phyloP scores from a whole-genome alignment of 148 eudicot genomes.

The Drosera capensis region DNA sequence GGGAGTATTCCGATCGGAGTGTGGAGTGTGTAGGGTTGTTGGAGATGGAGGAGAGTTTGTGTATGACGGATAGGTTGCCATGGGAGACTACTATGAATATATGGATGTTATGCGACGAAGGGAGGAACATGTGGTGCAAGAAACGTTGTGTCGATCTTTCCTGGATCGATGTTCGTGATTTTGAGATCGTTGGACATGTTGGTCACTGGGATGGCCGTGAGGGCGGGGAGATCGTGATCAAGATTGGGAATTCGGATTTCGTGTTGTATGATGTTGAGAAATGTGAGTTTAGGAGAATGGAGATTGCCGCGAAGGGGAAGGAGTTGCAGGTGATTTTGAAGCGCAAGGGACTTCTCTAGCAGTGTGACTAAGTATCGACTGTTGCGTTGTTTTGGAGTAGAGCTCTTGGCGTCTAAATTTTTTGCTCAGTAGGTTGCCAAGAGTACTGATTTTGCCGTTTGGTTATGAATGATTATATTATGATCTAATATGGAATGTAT shows the following conservation, averaged over 20 bases:
- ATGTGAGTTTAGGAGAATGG: slow-evolving; percentile 3
- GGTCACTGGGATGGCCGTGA: slow-evolving; percentile 1
- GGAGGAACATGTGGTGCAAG: slow-evolving; percentile 15
- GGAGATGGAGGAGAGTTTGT: slow-evolving; percentile 15
- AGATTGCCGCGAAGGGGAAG: not conserved
- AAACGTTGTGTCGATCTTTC: slow-evolving; percentile 18
- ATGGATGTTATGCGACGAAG: slow-evolving; percentile 20
- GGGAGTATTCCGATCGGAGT: slow-evolving; percentile 17
- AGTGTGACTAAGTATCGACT: no score
- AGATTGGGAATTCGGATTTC: slow-evolving; percentile 12
- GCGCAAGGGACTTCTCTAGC: no score
- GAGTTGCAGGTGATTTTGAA: not conserved
- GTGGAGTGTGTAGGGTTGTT: slow-evolving; percentile 25
- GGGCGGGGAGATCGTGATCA: slow-evolving; percentile 25
- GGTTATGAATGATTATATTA: no score
- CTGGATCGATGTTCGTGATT: slow-evolving; percentile 20
- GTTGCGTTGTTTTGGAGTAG: no score
- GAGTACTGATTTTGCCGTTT: no score
- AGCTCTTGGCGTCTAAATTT: no score
- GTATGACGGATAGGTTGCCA: slow-evolving; percentile 25
- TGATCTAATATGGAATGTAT: no score
- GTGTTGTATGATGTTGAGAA: slow-evolving; percentile 15
- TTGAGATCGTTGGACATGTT: slow-evolving; percentile 24
- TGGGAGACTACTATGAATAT: slow-evolving; percentile 24
- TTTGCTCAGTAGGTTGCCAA: no score